phyloP scores from a whole-genome alignment of 2,329 filamentous ascomycete species.

The Paecilomyces variotii region DNA sequence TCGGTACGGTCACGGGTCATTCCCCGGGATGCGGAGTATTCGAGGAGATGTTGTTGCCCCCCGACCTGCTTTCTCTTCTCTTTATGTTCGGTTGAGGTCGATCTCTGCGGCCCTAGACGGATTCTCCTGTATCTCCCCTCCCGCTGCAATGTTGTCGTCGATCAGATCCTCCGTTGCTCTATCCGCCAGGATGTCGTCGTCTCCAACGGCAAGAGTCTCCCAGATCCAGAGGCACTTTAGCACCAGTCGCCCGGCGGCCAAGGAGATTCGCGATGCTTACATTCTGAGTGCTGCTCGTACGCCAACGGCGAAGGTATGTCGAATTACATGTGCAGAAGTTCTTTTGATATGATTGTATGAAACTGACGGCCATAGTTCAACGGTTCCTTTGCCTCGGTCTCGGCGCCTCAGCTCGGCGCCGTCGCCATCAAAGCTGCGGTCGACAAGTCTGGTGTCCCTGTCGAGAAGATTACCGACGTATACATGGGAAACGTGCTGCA shows the following conservation, averaged over 20 bases:
- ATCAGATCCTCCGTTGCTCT: constrained; percentile 19
- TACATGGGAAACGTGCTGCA: constrained; percentile 97
- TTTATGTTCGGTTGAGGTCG: too few relatives aligned
- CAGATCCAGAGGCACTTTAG: constrained; percentile 46
- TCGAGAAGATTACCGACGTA: constrained; percentile 76
- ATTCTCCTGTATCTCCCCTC: background rate
- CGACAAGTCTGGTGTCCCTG: constrained; percentile 73
- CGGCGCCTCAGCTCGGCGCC: constrained; percentile 82
- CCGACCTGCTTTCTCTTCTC: too few relatives aligned
- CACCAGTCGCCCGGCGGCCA: constrained; percentile 38
- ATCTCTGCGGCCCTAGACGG: too few relatives aligned
- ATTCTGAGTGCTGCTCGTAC: constrained; percentile 87
- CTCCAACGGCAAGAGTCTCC: constrained; percentile 34
- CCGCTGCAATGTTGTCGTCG: constrained; percentile 14
- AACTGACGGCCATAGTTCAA: constrained; percentile 62
- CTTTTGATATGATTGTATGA: background rate
- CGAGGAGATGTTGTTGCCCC: too few relatives aligned
- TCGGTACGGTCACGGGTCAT: too few relatives aligned
- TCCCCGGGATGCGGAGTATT: too few relatives aligned
- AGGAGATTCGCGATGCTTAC: constrained; percentile 83
- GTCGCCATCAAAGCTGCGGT: constrained; percentile 87
- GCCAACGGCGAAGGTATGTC: constrained; percentile 71
- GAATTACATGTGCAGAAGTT: background rate
- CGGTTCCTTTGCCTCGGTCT: constrained; percentile 73
- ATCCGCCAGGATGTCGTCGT: constrained; percentile 16